A percentile compares a stretch with the other conserved stretches of the same genome.
phyloP scores from a whole-genome alignment of 2,329 filamentous ascomycete species.

The Apiospora koreana region DNA sequence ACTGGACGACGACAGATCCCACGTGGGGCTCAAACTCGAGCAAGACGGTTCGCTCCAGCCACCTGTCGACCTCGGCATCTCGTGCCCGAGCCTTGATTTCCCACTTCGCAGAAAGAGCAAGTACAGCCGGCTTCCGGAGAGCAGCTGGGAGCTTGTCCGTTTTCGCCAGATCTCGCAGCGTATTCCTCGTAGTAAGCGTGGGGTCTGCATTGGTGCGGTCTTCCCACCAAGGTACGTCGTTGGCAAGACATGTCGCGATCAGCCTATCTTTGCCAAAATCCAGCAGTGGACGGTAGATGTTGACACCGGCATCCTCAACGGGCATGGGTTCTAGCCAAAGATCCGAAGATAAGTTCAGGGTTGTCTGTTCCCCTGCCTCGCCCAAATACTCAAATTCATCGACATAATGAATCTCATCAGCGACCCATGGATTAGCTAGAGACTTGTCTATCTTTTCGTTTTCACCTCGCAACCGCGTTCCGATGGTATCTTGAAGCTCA shows the following conservation, averaged over 20 bases:
- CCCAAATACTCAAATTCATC: conserved; percentile 17
- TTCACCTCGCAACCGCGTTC: conserved; percentile 16
- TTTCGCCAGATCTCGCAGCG: conserved; percentile 68
- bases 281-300: conserved; percentile 69
- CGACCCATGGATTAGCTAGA: conserved; percentile 10
- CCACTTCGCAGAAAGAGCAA: conserved; percentile 59
- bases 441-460: conserved; percentile 16
- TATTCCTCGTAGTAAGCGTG: conserved; percentile 78
- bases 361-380: background rate
- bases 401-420: conserved; percentile 23
- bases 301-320: conserved; percentile 67
- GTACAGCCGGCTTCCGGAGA: conserved; percentile 64
- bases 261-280: conserved; percentile 71
- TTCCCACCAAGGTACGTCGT: conserved; percentile 74
- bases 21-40: conserved; percentile 48
- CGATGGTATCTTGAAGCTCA: conserved; percentile 27
- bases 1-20: conserved; percentile 48
- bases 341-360: conserved; percentile 12
- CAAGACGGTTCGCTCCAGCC: conserved; percentile 53
- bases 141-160: conserved; percentile 66
- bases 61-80: conserved; percentile 53
- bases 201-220: conserved; percentile 80
- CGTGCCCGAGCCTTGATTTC: conserved; percentile 43
- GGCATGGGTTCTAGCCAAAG: conserved; percentile 23
- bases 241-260: conserved; percentile 71